Conservation (phyloP, 768 basidiomycete genomes). For the Amanita pseudoporphyria region DNA sequence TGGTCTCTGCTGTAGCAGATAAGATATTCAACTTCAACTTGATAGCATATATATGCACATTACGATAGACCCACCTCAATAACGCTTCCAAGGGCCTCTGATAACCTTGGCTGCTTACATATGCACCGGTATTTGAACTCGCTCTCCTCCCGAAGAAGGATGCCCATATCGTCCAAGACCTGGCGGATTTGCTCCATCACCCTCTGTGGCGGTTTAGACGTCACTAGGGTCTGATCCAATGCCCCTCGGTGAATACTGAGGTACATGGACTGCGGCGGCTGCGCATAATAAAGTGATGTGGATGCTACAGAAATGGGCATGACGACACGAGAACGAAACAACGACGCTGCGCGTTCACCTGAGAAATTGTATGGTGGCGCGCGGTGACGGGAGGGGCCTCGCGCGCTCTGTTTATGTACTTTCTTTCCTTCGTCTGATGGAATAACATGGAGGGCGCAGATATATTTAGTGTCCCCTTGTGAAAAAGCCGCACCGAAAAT, state of each 20-base stretch:
- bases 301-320: conserved; percentile 17
- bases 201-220: conserved; percentile 59
- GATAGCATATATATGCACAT: neutral
- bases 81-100: too few relatives aligned
- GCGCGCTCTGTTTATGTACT: too few relatives aligned
- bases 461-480: neutral
- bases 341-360: too few relatives aligned
- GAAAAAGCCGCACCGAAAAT: neutral
- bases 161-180: conserved; percentile 71
- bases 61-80: too few relatives aligned
- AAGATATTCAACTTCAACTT: neutral
- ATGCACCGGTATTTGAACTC: conserved; percentile 78
- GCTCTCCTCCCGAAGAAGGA: conserved; percentile 70
- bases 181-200: conserved; percentile 68
- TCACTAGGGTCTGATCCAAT: conserved; percentile 79
- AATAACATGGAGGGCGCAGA: too few relatives aligned
- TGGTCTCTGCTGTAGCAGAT: conserved; percentile 5
- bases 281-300: conserved; percentile 10
- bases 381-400: too few relatives aligned
- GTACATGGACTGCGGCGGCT: neutral
- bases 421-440: too few relatives aligned
- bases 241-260: conserved; percentile 65
- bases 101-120: conserved; percentile 24
- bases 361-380: too few relatives aligned
- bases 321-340: neutral